Evolutionary conservation across 495 filamentous ascomycete genomes (phyloP), one percentile per base, ranked within the genome.

Genomic region (Staphylotrichum longicolle): DNA sequence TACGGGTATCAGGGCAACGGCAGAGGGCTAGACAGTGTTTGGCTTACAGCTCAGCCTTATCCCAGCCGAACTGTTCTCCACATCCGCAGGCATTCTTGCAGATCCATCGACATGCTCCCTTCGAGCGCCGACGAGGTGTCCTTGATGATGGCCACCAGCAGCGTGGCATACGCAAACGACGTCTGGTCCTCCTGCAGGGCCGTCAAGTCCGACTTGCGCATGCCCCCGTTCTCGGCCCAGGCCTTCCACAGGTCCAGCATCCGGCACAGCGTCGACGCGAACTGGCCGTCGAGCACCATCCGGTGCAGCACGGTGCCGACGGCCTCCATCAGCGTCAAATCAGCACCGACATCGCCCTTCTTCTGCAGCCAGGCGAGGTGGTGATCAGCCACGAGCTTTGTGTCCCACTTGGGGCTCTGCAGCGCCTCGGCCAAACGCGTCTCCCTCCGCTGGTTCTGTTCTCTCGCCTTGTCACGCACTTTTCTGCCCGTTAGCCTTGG

Each of bases 31-130:
- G 20, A 27, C 20, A 27, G 20, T 27, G 20, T 27, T 27, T 27
- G 20, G 20, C 20, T 0, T 27, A 27, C 20, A 27, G 20, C 20
- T 27, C 20, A 27, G 20, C 20, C 20, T 27, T 64, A 87, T 4
- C 83, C 85, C 8, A 87, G 64, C 54, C 83, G 64, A 3, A 86
- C 82, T 51, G 71, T 80, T 63, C 77, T 82, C 85, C 85, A 86
- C 64, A 84, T 74, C 53, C 77, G 61, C 63, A 86, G 60, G 61
- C 83, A 87, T 61, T 87, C 85, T 68, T 85, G 82, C 69, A 87
- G 68, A 63, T 88, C 84, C 71, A 80, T 74, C 27, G 83, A 78
- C 40, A 87, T 57, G 14, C 78, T 80, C 20, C 82, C 83, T 61
- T 80, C 80, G 20, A 75, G 69, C 30, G 77, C 77, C 8, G 62